Evolutionary conservation across 768 basidiomycete species (phyloP), one percentile per base, ranked within the genome.

Genomic region (Lactarius hengduanensis): DNA sequence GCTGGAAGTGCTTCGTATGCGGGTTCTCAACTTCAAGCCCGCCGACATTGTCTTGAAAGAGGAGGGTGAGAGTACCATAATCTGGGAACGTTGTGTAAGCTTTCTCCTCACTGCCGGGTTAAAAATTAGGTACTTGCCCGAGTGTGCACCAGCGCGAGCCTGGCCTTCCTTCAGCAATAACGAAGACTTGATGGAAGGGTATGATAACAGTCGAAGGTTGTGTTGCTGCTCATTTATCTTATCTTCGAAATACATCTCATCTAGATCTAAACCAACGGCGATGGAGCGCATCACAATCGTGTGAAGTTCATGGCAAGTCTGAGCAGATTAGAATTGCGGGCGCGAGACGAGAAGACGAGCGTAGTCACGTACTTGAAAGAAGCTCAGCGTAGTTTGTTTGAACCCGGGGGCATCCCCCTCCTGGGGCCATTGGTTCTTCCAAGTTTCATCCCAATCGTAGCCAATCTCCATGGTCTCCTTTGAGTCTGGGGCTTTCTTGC

Each of bases 391-490:
- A 2, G 84, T 86, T 28, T 78, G 74, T 73, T 88, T 89, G 78
- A 93, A 95, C 10, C 74, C 80, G 0, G 91, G 89, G 1, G 78
- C 84, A 60, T 86, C 82, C 2, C 67, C 72, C 71, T 91, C 86
- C 53, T 78, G 76, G 4, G 90, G 92, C 93, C 94, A 95, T 69
- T 82, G 82, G 74, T 96, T 96, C 74, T 83, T 86, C 87, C 88
- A 92, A 45, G 77, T 80, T 18, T 82, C 78, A 70, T 91, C 91
- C 86, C 89, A 90, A 65, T 96, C 92, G 30, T 89, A 82, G 36
- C 94, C 92, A 55, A 96, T 94, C 75, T 96, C 93, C 87, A 95
- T 92, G 9, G 86, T 80, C 75, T 95, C 92, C 76, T 93, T 92
- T 77, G 77, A 86, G 73, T 93, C 92, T 0, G 93, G 92, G 0